Evolutionary conservation across 768 basidiomycete species (phyloP), one percentile per base, ranked within the genome.

Genomic region (Tricholoma flavovirens): DNA sequence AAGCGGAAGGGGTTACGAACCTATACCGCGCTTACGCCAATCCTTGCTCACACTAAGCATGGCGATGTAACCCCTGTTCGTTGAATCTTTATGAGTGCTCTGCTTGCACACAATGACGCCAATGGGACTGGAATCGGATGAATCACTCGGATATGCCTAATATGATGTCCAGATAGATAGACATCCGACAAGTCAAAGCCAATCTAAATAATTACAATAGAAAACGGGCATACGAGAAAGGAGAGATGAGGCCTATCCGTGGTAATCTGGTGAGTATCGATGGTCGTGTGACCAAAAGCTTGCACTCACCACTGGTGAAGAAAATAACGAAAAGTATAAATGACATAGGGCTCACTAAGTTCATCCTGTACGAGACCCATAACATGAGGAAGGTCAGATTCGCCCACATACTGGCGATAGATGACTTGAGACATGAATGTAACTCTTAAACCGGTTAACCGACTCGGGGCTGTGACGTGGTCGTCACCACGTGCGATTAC

Each of bases 71-170:
- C 97, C 97, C 67, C 97, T 74, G 67, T 93, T 91, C 9, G 83
- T 75, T 36, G 75, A 72, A 59, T 87, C 81, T 54, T 77, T 77
- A 73, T 98, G 97, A 68, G 82, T 78, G 63, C 93, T 93, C 73
- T 97, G 96, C 77, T 98, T 99, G 82, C 93, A 97, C 19, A 99
- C 88, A 58, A 99, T 92, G 14, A 92, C 91, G 26, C 93, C 97
- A 59, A 98, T 82, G 15, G 94, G 90, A 24, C 73, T 74, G 9
- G 79, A 66, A 35, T 65, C 65, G 22, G 57, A 40, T 5, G 76
- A 67, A 46, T 78, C 72, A 57, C 67, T 72, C 0, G 86, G 78
- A 67, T 82, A 86, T 12, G 86, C 86, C 86, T 88, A 56, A 59
- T 49, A 14, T 32, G 33, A 5, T 17, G 22, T 38, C 40, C 15